Evolutionary conservation across 2,329 filamentous ascomycete genomes (phyloP).

Genomic region (Penicillium corylophilum): DNA sequence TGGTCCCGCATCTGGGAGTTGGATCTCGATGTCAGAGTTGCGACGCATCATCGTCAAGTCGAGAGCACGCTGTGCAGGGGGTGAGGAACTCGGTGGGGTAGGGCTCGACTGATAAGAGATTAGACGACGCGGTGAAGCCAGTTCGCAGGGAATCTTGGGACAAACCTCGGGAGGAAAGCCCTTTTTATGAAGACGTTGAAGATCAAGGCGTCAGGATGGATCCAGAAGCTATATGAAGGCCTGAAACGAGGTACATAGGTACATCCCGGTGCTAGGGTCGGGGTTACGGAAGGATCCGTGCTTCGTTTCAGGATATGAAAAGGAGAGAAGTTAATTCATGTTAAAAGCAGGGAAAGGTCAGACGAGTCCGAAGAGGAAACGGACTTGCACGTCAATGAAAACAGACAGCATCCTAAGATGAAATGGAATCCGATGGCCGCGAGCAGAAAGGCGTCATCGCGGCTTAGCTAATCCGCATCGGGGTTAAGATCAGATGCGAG

Average conservation of each 20-base stretch:
- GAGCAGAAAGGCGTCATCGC: slow-evolving; percentile 25
- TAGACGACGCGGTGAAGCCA: slow-evolving; percentile 5
- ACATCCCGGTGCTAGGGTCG: slow-evolving; percentile 16
- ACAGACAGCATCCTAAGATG: slow-evolving; percentile 11
- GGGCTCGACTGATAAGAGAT: slow-evolving; percentile 53
- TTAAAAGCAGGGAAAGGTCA: slow-evolving; percentile 3
- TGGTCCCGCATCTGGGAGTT: slow-evolving; percentile 37
- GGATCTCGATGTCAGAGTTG: slow-evolving; percentile 44
- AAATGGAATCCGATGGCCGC: slow-evolving; percentile 28
- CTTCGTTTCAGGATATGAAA: slow-evolving; percentile 32
- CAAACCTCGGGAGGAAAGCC: background rate
- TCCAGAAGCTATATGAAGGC: slow-evolving; percentile 1
- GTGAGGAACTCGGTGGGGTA: slow-evolving; percentile 19
- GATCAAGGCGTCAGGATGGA: background rate
- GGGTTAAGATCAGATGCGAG: background rate
- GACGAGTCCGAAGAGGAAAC: no score
- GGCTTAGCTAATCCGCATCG: slow-evolving; percentile 27
- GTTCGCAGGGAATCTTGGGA: background rate
- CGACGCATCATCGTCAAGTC: slow-evolving; percentile 38
- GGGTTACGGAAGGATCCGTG: slow-evolving; percentile 32
- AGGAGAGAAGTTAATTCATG: slow-evolving; percentile 12
- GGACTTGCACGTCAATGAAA: slow-evolving; percentile 2
- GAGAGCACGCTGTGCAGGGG: slow-evolving; percentile 38
- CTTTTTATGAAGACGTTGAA: background rate
- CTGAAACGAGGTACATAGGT: slow-evolving; percentile 11